Evolutionary conservation across 1,284 basidiomycete genomes (phyloP), one percentile per base, ranked within the genome.

Genomic region (Cutaneotrichosporon mucoides): DNA sequence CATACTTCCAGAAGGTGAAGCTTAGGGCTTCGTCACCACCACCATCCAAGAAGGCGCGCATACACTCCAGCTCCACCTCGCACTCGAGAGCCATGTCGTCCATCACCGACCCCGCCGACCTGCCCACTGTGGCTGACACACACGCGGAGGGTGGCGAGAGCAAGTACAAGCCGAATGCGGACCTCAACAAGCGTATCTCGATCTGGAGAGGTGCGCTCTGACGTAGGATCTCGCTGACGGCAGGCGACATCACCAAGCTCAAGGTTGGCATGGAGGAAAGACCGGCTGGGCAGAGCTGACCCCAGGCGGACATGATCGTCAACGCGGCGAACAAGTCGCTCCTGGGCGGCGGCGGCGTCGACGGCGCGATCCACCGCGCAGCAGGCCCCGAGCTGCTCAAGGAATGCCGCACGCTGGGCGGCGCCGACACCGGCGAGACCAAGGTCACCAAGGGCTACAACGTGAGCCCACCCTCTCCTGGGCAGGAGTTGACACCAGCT

Each of bases 321-420:
- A 95, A 94, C 71, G 92, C 92, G 8, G 91, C 91, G 5, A 92
- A 93, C 73, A 81, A 81, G 54, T 84, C 83, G 45, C 79, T 95
- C 33, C 80, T 89, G 44, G 92, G 92, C 83, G 71, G 78, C n/a
- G 77, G 77, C 3, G 77, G 77, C 11, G 77, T 79, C 1, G 77
- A 79, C 59, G 77, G 77, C n/a, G 76, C 77, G 2, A 79, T 79
- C 56, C 94, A 97, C 76, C 73, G 79, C 4, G 91, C 90, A 5
- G 94, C 94, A 3, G 93, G 94, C 2, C 81, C 77, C 0, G 79
- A 82, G 16, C 82, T 98, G 5, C 68, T 87, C 3, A 78, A 83
- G 56, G 92, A 93, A 82, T 94, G 73, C 73, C 80, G 80, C 48
- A 82, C 78, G 2, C 77, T 94, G 53, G 81, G 85, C 56, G 92